Conservation (phyloP, 1,284 basidiomycete species). For the Termitomyces sp. region DNA sequence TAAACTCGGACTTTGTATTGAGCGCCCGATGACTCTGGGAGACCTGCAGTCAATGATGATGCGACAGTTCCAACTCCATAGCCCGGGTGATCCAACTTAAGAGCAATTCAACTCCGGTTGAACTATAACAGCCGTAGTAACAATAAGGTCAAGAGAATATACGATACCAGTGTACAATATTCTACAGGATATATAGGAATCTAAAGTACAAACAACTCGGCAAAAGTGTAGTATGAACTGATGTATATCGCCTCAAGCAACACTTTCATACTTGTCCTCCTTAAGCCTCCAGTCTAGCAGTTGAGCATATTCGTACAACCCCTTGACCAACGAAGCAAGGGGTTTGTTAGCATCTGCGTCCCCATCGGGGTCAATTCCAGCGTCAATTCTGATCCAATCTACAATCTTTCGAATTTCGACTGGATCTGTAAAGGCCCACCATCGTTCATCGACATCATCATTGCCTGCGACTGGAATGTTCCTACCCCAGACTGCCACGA, state of each 20-base stretch:
- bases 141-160: not conserved
- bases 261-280: constrained; percentile 27
- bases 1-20: constrained; percentile 44
- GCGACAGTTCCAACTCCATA: constrained; percentile 13
- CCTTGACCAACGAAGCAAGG: constrained; percentile 30
- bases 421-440: constrained; percentile 73
- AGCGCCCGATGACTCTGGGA: constrained; percentile 41
- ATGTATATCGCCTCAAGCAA: not conserved
- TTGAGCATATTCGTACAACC: constrained; percentile 44
- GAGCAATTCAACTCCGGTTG: not conserved
- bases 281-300: constrained; percentile 43
- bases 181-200: not conserved
- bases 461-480: constrained; percentile 21
- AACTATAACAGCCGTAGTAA: not conserved
- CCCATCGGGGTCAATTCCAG: constrained; percentile 35
- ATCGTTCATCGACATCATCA: constrained; percentile 39
- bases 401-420: constrained; percentile 60
- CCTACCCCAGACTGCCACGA: constrained; percentile 65
- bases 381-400: constrained; percentile 54
- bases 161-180: not conserved
- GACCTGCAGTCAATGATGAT: constrained; percentile 38
- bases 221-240: not conserved
- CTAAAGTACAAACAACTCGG: not conserved
- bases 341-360: constrained; percentile 13
- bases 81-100: not conserved